Evolutionary conservation across 2,329 filamentous ascomycete genomes (phyloP), one percentile per base, ranked within the genome.

Genomic region (Paraphoma chrysanthemicola): DNA sequence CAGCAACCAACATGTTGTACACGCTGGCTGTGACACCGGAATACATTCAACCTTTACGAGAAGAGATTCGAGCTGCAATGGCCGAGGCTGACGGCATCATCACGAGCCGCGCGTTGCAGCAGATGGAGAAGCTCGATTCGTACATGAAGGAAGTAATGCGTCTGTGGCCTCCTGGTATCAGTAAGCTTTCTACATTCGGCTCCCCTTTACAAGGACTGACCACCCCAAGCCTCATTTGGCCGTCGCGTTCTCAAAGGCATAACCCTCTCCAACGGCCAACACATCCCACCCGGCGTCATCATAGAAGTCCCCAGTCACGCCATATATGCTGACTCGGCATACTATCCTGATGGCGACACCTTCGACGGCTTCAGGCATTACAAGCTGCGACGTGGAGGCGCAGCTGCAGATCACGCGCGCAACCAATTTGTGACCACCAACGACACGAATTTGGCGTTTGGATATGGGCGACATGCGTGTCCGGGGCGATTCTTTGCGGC

Each of bases 221-320:
- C 9, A 16, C 4, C 12, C 16, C 9, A 38, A 69, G 67, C 75
- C 1, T 79, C 82, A 2, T 85, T 86, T 69, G 68, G 70, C 23
- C 82, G 84, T 56, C 83, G 82, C 59, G 82, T 84, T 9, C 71
- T 83, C 36, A 78, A 81, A 61, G 76, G 80, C 4, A 78, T 86
- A 62, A 79, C 79, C 2, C 80, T 86, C 1, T 85, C 83, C 44
- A 83, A 84, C 66, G 85, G 85, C 14, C 81, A 85, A 46, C 77
- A 79, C 54, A 68, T 79, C 6, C 77, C 77, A 0, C 57, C 70
- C 1, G 78, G 77, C 36, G 66, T 68, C 23, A 50, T 63, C 8
- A 60, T 79, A 43, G 75, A 77, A 60, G 61, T 66, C 3, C 68
- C 73, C 38, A 56, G 68, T 0, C 51, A 63, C 12, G 72, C 70